Evolutionary conservation across 2,329 filamentous ascomycete genomes (phyloP).

Genomic region (Xylariaceae sp.): DNA sequence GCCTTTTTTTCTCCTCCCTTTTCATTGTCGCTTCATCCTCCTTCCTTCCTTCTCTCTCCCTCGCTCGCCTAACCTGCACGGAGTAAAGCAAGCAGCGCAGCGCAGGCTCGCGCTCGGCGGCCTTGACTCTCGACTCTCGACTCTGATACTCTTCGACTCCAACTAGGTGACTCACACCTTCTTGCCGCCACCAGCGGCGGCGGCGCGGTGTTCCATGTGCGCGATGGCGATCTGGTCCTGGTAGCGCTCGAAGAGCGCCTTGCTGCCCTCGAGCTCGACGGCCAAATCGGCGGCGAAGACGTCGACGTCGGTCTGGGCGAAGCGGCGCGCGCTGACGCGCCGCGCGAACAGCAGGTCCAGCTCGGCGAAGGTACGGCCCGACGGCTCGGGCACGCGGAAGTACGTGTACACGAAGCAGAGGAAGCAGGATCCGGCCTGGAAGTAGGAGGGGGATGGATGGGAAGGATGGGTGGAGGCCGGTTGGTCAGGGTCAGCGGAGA

Average conservation of each 20-base stretch:
- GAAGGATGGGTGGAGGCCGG: neutral
- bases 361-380: conserved; percentile 76
- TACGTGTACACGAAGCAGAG: conserved; percentile 74
- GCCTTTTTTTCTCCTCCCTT: too few relatives aligned
- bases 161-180: conserved; percentile 2
- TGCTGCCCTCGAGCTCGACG: conserved; percentile 40
- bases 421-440: conserved; percentile 65
- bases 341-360: conserved; percentile 78
- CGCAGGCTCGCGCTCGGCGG: too few relatives aligned
- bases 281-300: conserved; percentile 43
- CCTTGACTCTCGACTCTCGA: too few relatives aligned
- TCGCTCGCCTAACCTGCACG: too few relatives aligned
- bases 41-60: too few relatives aligned
- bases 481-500: neutral
- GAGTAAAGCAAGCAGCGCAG: too few relatives aligned
- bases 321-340: conserved; percentile 63
- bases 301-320: conserved; percentile 51
- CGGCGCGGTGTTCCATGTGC: conserved; percentile 17
- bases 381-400: conserved; percentile 74
- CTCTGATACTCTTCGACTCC: too few relatives aligned
- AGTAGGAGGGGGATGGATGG: conserved; percentile 4
- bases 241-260: too few relatives aligned
- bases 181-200: too few relatives aligned
- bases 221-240: conserved; percentile 31
- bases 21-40: too few relatives aligned